Evolutionary conservation across 306 rosid species (phyloP).

Genomic region (Trichosanthes cucumerina): DNA sequence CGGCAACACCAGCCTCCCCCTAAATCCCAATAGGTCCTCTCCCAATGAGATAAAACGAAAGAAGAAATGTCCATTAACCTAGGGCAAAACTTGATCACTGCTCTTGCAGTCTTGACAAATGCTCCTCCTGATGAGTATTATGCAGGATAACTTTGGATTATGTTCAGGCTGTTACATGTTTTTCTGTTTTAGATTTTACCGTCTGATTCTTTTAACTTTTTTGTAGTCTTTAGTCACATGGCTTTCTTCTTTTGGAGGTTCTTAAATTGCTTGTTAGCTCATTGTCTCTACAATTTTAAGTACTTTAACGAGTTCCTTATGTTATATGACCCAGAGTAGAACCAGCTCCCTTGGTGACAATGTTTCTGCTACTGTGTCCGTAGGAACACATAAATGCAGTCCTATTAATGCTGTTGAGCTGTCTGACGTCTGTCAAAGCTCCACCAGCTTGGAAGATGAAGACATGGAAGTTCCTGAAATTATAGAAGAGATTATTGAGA

Average conservation of each 20-base stretch:
- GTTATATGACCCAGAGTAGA: constrained; percentile 53
- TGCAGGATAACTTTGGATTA: background rate
- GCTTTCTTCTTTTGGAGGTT: constrained; percentile 1
- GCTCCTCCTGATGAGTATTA: background rate
- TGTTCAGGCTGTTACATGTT: background rate
- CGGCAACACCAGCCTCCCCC: background rate
- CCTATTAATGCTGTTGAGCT: constrained; percentile 19
- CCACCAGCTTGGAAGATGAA: constrained; percentile 47
- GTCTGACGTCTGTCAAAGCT: constrained; percentile 22
- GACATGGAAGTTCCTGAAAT: constrained; percentile 88
- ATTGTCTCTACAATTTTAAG: background rate
- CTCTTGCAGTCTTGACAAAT: background rate
- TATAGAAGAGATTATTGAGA: constrained; percentile 94
- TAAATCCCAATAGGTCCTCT: background rate
- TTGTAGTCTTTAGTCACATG: background rate
- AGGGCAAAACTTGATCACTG: background rate
- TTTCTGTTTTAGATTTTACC: background rate
- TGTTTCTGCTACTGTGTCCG: constrained; percentile 35
- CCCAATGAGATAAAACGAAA: background rate
- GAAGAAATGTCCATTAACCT: background rate
- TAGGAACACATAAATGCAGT: constrained; percentile 26
- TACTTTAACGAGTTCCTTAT: constrained; percentile 11
- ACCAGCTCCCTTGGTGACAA: constrained; percentile 46
- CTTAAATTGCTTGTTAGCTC: background rate
- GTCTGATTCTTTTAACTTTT: background rate